Evolutionary conservation across 1,139 yeast species (phyloP).

Genomic region (Lodderomyces elongisporus): DNA sequence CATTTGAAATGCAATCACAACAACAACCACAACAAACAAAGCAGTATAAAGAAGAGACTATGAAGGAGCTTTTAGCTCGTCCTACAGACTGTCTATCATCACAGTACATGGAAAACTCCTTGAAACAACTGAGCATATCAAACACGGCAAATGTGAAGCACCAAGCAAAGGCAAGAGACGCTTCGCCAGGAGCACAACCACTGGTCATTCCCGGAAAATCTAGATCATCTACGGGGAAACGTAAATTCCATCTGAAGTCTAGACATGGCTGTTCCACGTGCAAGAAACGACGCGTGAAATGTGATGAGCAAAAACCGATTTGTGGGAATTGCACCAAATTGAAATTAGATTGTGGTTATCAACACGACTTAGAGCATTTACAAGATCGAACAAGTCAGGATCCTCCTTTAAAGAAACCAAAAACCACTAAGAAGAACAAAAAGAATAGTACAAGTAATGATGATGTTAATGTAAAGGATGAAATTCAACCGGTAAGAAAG

Average conservation of each 20-base stretch:
- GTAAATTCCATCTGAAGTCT: constrained; percentile 82
- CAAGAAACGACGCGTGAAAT: constrained; percentile 81
- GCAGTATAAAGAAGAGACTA: too few relatives aligned
- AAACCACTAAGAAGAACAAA: not conserved
- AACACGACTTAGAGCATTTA: constrained; percentile 10
- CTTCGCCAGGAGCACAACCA: too few relatives aligned
- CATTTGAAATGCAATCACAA: too few relatives aligned
- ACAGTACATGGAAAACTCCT: too few relatives aligned
- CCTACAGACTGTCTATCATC: too few relatives aligned
- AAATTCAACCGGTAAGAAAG: not conserved
- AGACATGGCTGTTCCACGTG: constrained; percentile 87
- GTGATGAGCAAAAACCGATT: constrained; percentile 80
- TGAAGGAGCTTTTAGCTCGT: too few relatives aligned
- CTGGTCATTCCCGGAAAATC: too few relatives aligned
- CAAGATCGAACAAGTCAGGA: constrained; percentile 1
- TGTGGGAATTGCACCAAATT: constrained; percentile 77
- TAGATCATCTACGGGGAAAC: constrained; percentile 37
- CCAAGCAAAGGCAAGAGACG: too few relatives aligned
- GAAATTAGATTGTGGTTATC: constrained; percentile 69
- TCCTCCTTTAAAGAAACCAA: constrained; percentile 5
- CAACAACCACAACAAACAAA: too few relatives aligned
- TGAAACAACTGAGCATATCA: too few relatives aligned
- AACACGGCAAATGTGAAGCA: too few relatives aligned
- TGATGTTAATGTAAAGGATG: not conserved
- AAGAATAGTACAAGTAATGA: constrained; percentile 1